Evolutionary conservation across 768 basidiomycete genomes (phyloP).

Genomic region (Lentinula boryana): DNA sequence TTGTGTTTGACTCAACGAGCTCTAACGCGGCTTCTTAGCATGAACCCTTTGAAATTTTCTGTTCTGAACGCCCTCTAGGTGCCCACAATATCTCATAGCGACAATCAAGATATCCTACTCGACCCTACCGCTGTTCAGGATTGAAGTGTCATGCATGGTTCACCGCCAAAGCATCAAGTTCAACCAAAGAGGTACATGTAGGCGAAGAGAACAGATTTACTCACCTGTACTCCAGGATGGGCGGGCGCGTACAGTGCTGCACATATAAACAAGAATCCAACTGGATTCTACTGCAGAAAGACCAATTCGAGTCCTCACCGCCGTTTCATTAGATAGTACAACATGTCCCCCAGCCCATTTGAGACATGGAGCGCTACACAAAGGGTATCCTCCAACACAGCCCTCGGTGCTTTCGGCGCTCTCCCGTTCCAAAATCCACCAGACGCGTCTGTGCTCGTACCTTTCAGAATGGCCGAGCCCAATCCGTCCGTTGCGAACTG

Average conservation of each 20-base stretch:
- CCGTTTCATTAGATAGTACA: background rate
- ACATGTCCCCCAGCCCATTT: background rate
- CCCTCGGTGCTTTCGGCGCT: background rate
- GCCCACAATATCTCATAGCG: background rate
- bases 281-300: background rate
- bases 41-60: background rate
- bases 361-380: background rate
- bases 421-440: background rate
- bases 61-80: background rate
- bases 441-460: conserved; percentile 17
- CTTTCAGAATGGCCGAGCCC: conserved; percentile 36
- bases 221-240: background rate
- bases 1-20: background rate
- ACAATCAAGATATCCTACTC: background rate
- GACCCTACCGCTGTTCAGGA: background rate
- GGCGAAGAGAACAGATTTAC: background rate
- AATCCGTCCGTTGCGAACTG: conserved; percentile 37
- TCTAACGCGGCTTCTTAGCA: background rate
- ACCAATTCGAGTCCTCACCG: background rate
- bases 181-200: background rate
- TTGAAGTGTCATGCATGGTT: background rate
- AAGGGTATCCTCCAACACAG: background rate
- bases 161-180: background rate
- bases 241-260: background rate
- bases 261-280: background rate